Base-by-base conservation (phyloP, 495 filamentous ascomycete genomes). In the Aspergillus conjunctus region DNA sequence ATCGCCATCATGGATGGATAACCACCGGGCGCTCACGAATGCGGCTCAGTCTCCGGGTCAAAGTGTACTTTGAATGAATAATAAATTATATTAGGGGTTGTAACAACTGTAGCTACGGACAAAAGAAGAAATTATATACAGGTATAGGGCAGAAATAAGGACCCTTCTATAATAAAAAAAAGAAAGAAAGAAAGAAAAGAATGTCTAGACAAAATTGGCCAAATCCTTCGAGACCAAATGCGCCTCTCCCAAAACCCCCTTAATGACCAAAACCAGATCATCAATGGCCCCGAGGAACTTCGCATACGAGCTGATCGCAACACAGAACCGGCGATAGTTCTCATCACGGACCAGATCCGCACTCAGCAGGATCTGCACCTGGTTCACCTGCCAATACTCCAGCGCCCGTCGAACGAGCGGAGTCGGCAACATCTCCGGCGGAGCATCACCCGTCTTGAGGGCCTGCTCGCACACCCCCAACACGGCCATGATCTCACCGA, bases 401-500 rank as follows among this genome's bases (percentile, higher is more conserved):
- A 73, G 62, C 37, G 68, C 67, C 7, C 75, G 71, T 8, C 70
- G 71, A 8, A 77, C 61, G 3, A 79, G 50, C 31, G 76, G 76
- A 1, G 75, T 77, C 0, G 76, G 76, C 1, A 79, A 62, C 2
- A 77, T 67, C 52, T 79, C 76, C 4, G 76, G 76, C n/a, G 73
- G 61, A 12, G 76, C 66, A 54, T 79, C 76, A 1, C 72, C 76
- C 0, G 76, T 77, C 46, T 77, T 74, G 0, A 79, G 68, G 2
- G 75, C 65, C 51, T 79, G 76, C 43, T 79, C 76, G 17, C 74
- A 68, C 0, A 74, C 64, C 2, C 69, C 66, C 7, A 79, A 52
- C 20, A 79, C 75, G 7, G 73, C 75, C 76, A 79, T 79, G 51
- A 76, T 51, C 43, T 79, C 73, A 15, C 76, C 75, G 49, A 79